Evolutionary conservation across 2,329 filamentous ascomycete genomes (phyloP), one percentile per base, ranked within the genome.

Genomic region (Pestalotiopsis fici): DNA sequence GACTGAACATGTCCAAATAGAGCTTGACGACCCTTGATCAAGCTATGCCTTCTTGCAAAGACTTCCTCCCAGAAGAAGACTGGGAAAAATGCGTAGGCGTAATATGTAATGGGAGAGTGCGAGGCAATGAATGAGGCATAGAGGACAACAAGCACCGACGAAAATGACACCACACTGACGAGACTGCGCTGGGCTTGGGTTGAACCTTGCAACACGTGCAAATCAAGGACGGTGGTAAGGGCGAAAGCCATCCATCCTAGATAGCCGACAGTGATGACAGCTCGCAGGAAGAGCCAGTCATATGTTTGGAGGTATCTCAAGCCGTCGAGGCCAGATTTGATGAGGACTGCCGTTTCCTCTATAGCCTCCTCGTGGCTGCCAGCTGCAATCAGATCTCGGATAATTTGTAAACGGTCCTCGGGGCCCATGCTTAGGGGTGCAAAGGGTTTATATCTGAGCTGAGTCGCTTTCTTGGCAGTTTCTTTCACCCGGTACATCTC

Each of bases 401-500:
- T 95, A 11, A 85, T 85, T 0, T 86, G 83, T 21, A 97, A 80
- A 18, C 93, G 90, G 68, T 88, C 83, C 62, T 93, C 88, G 0
- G 91, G 85, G 0, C 90, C 89, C 23, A 63, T 59, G 50, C 90
- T 89, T 37, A 99, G 86, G 3, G 89, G 88, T 35, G 86, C 81
- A 76, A 91, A 99, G 0, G 95, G 91, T 64, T 85, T 88, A 80
- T 95, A 99, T 47, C 89, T 88, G 66, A 99, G 80, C 75, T 95
- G 88, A 0, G 87, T 91, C 0, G 86, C 84, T 75, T 89, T 90
- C 82, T 98, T 98, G 71, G 91, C 87, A 70, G 91, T 89, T 78
- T 98, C 95, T 80, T 99, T 99, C 68, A 99, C 92, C 28, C 88
- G 90, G 77, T 98, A 99, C 91, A 98, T 98, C 77, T 99, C 96